Base-by-base conservation (phyloP, 805 yeast species). In the Teunomyces kruisii region DNA sequence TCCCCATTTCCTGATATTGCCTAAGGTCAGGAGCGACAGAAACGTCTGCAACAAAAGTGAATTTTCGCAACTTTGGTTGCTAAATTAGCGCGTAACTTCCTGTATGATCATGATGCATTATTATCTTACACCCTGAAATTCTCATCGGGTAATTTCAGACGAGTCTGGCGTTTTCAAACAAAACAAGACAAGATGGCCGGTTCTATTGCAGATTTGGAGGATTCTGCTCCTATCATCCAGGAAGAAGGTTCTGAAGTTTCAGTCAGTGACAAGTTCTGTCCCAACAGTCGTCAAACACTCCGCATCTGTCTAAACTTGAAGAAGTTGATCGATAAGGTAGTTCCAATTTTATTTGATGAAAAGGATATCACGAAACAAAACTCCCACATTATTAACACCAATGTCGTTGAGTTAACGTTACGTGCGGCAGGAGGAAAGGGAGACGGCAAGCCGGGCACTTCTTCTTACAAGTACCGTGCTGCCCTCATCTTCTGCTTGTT, bases 341-440 rank as follows among this genome's bases (percentile, higher is more conserved):
- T 89, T 27, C 91, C 94, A 0, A 75, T 84, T 32, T 80, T 79
- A n/a, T 77, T 81, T 49, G 76, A 74, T 9, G 74, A 67, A 12
- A 59, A 65, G 4, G 71, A 71, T 3, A 76, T 88, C 37, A 66
- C 79, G 5, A 63, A 74, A 8, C 79, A 81, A 5, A 81, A 79
- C 44, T 81, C 88, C 0, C 74, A 81, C 1, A 74, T 86, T 31
- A 62, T 88, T 45, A 83, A 79, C 49, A 70, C 71, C 3, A 70
- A 73, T 13, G 86, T 86, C 2, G 60, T 86, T n/a, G 59, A 72
- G 10, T 71, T 88, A 47, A 85, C 82, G 2, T 72, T 78, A 44
- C 76, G 74, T 24, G 94, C 96, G 5, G 95, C 95, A 14, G 95
- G 95, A 8, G 96, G 96, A 15, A 71, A 72, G 40, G 88, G 88